These are phyloP conservation scores for Solanum peruvianum DNA, from an alignment of 257 asterid genomes.

Conservation along the genomic window DNA sequence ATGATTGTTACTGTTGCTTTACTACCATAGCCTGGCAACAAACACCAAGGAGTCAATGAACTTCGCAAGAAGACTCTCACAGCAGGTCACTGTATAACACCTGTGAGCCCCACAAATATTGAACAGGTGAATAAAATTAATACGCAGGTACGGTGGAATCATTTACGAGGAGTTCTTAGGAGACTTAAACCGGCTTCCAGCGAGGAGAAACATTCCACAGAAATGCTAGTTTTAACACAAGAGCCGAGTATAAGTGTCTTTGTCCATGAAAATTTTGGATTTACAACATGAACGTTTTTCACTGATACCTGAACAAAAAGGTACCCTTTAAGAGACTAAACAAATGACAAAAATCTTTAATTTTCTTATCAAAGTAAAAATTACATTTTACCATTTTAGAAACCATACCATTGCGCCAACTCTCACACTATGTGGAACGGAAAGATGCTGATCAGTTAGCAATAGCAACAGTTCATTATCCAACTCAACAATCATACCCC, in stretches of 20 bases:
- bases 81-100: slow-evolving; percentile 36
- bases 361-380: not conserved
- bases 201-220: slow-evolving; percentile 73
- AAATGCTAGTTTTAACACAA: slow-evolving; percentile 58
- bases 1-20: not conserved
- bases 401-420: slow-evolving; percentile 74
- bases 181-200: slow-evolving; percentile 53
- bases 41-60: slow-evolving; percentile 52
- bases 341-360: not conserved
- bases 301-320: slow-evolving; percentile 47
- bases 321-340: slow-evolving; percentile 6
- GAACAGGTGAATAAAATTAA: slow-evolving; percentile 4
- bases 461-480: slow-evolving; percentile 52
- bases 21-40: slow-evolving; percentile 78
- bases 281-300: slow-evolving; percentile 66
- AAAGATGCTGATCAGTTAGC: slow-evolving; percentile 50
- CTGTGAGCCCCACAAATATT: slow-evolving; percentile 25
- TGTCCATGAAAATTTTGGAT: slow-evolving; percentile 70
- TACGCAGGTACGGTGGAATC: not conserved
- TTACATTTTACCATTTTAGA: not conserved
- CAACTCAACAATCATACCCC: slow-evolving; percentile 81
- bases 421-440: slow-evolving; percentile 72
- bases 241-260: slow-evolving; percentile 71
- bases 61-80: slow-evolving; percentile 50
- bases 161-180: not conserved